Evolutionary conservation across 129 eudicot species (phyloP), one percentile per base, ranked within the genome.

Genomic region (Chrysanthemum seticuspe): DNA sequence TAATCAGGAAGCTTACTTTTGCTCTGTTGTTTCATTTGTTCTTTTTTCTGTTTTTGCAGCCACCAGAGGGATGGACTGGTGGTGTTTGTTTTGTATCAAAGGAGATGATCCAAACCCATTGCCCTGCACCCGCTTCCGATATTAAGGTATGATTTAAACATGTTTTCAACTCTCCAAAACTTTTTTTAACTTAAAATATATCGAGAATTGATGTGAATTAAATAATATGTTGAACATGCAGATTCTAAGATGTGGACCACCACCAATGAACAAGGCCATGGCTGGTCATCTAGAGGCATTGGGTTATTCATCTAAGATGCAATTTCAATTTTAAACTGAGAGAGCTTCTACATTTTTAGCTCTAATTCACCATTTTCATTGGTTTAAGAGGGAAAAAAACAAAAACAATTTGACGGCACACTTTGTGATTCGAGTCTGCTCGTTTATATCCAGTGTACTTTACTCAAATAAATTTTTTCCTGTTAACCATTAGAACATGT

Each of bases 241-340:
- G 98, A 74, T 94, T 40, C 79, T 94, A 74, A 90, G 97, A 73
- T 94, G 98, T 9, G 98, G 98, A 0, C 98, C 98, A 13, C 98
- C 98, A 68, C 98, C 98, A 1, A 94, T 94, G 98, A 94, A 94
- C 91, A 94, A 94, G 82, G 98, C 98, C 72, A 94, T 94, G 92
- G 98, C 98, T 19, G 98, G 83, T 87, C 82, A 94, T 83, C 92
- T 94, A 62, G 97, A 94, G 6, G 96, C 87, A 3, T 83, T 94
- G 66, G 98, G 89, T 57, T 94, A 94, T 67, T 11, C 96, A 7
- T 40, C 97, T 0, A 91, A 84, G 70, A 90, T 94, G 98, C 98
- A 90, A 66, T 94, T 94, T 82, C 98, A 94, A n/a, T 94, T 94
- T 81, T 94, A 84, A 77, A 50, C 48, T 19, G 72, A 54, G 44